A percentile compares a stretch with the other conserved stretches of the same genome.
phyloP scores from a whole-genome alignment of 192 early-diverging fungal species.

The Coemansia sp. region DNA sequence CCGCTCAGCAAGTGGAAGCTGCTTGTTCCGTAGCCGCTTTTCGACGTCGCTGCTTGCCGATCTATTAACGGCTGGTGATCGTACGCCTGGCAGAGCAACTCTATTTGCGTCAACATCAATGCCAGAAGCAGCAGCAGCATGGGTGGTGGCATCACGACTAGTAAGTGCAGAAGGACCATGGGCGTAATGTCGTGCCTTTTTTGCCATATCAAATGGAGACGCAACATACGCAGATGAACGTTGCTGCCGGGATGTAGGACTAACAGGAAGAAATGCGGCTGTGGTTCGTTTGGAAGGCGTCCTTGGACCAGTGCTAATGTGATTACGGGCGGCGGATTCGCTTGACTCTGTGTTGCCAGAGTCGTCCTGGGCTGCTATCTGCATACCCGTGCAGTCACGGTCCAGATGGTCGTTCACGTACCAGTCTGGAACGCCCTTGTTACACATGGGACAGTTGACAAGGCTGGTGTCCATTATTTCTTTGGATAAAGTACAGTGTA shows the following conservation, averaged over 20 bases:
- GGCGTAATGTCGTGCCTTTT: background rate
- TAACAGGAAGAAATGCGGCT: background rate
- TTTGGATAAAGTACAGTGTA: background rate
- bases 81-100: background rate
- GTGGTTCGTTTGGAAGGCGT: conserved; percentile 11
- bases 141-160: background rate
- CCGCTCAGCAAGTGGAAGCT: conserved; percentile 48
- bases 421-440: conserved; percentile 44
- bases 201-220: background rate
- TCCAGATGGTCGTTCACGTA: conserved; percentile 53
- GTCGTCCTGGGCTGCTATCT: background rate
- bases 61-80: background rate
- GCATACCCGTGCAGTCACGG: conserved; percentile 31
- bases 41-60: background rate
- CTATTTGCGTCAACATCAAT: background rate
- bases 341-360: background rate
- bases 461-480: conserved; percentile 21
- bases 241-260: background rate
- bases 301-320: background rate
- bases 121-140: no score
- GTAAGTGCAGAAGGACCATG: no score
- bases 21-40: conserved; percentile 24
- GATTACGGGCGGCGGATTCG: background rate
- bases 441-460: conserved; percentile 43
- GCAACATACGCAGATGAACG: background rate